Evolutionary conservation across 1,139 yeast species (phyloP), one percentile per base, ranked within the genome.

Genomic region (Zygoascus hellenicus): DNA sequence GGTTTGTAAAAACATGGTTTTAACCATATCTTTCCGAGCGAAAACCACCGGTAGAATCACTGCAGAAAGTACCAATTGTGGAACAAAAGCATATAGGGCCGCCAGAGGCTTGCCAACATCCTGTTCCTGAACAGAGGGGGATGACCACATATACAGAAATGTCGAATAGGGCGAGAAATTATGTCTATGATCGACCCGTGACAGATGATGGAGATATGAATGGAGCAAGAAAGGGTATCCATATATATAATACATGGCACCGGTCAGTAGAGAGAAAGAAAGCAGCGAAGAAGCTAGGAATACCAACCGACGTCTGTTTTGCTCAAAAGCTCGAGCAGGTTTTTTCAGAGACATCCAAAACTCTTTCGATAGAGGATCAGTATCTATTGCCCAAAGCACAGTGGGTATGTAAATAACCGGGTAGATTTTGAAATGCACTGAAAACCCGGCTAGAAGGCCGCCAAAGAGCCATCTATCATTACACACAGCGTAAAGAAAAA

Each of bases 101-200:
- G 46, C 39, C 11, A 41, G 37, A 13, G 44, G 51, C 26, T 50
- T 49, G 33, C 34, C 19, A 15, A 11, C 26, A 72, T 30, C 38
- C 15, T 31, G 45, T 9, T 36, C 31, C 31, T 42, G 43, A 13
- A 38, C 38, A 2, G 43, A 38, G 1, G 48, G 48, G 13, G 46
- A 59, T n/a, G 69, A 63, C 7, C 65, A 54, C 48, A 67, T 63
- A 66, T 92, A 92, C 42, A 92, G 69, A 30, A 81, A 71, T 15
- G 88, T 70, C 60, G 92, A 87, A 74, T 90, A 92, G 1, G 90
- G 75, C 1, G 96, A 87, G 60, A 92, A 92, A 65, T 92, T 92
- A 66, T 92, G 98, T 46, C 98, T 79, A 64, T 92, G 98, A 63
- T 92, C 98, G 11, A 88, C 67, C 51, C 98, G 73, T 4, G 78